Conservation (phyloP, 345 rosid species). For the Aquilaria sinensis region DNA sequence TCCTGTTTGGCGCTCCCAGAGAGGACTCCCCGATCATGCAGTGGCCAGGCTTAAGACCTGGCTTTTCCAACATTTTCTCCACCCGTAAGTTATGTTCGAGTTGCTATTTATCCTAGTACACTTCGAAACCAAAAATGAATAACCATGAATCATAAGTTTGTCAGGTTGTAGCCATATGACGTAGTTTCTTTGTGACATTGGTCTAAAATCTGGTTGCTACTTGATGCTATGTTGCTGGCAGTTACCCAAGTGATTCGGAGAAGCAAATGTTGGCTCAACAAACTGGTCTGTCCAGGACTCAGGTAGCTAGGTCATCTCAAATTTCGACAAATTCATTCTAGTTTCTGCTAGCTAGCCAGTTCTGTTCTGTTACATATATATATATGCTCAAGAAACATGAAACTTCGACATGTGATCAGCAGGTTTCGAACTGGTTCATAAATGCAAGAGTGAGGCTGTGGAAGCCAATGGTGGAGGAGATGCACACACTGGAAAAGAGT, state of each 20-base stretch:
- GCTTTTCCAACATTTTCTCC: slow-evolving; percentile 38
- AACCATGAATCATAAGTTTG: no score
- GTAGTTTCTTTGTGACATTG: background rate
- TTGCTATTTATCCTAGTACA: background rate
- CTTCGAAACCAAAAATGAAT: no score
- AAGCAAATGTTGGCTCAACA: slow-evolving; percentile 32
- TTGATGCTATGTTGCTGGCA: slow-evolving; percentile 6
- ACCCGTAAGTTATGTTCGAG: slow-evolving; percentile 24
- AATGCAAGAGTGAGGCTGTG: slow-evolving; percentile 43
- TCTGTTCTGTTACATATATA: background rate
- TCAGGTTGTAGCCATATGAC: no score
- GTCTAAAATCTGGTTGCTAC: background rate
- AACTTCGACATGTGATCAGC: background rate
- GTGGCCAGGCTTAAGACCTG: slow-evolving; percentile 31
- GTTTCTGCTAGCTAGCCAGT: background rate
- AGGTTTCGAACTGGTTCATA: slow-evolving; percentile 46
- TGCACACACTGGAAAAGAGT: slow-evolving; percentile 28
- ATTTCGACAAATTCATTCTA: background rate
- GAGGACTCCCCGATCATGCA: slow-evolving; percentile 37
- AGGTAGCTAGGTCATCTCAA: slow-evolving; percentile 17
- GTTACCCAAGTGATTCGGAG: slow-evolving; percentile 36
- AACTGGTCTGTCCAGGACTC: slow-evolving; percentile 38
- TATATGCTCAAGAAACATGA: background rate
- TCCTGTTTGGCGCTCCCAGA: slow-evolving; percentile 33
- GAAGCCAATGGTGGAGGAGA: slow-evolving; percentile 49